A percentile compares a stretch with the other conserved stretches of the same genome.
These are phyloP conservation scores for Hymenochaete sp. DNA, from an alignment of 1,284 basidiomycete species.

Conservation along the genomic window DNA sequence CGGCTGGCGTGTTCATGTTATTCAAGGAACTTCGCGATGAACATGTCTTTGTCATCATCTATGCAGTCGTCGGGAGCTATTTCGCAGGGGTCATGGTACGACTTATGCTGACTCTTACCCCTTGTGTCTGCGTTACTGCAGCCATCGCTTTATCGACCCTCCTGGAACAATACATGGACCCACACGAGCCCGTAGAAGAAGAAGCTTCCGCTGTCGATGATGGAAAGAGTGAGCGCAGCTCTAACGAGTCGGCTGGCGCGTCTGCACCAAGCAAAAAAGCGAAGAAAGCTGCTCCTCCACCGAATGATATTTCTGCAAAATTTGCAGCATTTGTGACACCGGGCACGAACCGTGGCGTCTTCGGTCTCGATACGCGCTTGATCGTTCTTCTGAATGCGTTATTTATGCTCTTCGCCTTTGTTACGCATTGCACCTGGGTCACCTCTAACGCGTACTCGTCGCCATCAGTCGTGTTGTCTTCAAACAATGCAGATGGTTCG, in stretches of 20 bases:
- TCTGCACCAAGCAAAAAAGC: constrained; percentile 44
- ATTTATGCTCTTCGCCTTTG: constrained; percentile 81
- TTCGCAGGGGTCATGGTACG: constrained; percentile 99
- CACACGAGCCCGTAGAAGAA: constrained; percentile 44
- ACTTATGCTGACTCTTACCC: constrained; percentile 87
- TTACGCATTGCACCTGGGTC: constrained; percentile 95
- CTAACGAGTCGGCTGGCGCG: constrained; percentile 22
- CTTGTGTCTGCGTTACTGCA: constrained; percentile 84
- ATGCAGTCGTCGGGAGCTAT: constrained; percentile 92
- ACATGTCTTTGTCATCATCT: constrained; percentile 98
- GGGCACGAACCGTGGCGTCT: constrained; percentile 50
- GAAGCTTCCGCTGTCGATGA: constrained; percentile 29
- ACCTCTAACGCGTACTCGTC: constrained; percentile 95
- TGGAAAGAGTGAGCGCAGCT: constrained; percentile 18
- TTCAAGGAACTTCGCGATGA: constrained; percentile 95
- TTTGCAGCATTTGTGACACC: constrained; percentile 28
- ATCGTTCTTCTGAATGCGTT: constrained; percentile 73
- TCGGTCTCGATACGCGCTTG: constrained; percentile 78
- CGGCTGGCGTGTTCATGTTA: constrained; percentile 89
- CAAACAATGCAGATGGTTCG: constrained; percentile 73
- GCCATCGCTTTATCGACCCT: constrained; percentile 88
- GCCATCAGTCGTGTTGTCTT: constrained; percentile 92
- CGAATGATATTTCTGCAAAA: constrained; percentile 28
- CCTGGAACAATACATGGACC: constrained; percentile 85
- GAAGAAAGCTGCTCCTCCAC: constrained; percentile 45